These are phyloP conservation scores for Smittium mucronatum DNA, from an alignment of 371 early-diverging fungal genomes.

Conservation along the genomic window DNA sequence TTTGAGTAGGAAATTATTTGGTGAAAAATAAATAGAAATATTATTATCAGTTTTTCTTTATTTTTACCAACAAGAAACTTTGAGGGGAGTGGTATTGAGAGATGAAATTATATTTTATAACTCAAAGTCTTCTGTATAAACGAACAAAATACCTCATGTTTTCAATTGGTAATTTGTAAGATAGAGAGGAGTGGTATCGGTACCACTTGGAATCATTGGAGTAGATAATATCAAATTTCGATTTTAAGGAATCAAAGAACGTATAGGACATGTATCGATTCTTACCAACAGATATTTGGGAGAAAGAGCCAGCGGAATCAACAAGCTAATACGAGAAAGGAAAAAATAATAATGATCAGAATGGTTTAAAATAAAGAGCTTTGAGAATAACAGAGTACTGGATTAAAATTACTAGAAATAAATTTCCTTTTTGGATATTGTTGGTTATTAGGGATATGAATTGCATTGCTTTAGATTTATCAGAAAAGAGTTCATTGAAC, in stretches of 20 bases:
- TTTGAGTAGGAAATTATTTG: no score
- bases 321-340: constrained; percentile 57
- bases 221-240: constrained; percentile 45
- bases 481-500: constrained; percentile 71
- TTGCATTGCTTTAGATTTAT: constrained; percentile 57
- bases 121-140: constrained; percentile 43
- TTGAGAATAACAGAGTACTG: no score
- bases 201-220: constrained; percentile 72
- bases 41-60: no score
- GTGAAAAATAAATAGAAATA: no score
- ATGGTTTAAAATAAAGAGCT: no score
- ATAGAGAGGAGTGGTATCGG: constrained; percentile 50
- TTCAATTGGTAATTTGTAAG: constrained; percentile 64
- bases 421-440: constrained; percentile 48
- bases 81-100: no score
- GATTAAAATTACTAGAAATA: constrained; percentile 62
- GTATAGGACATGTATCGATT: constrained; percentile 74
- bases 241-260: constrained; percentile 66
- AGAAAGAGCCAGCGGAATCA: constrained; percentile 90
- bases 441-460: constrained; percentile 53
- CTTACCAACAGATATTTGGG: constrained; percentile 60
- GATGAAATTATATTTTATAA: no score
- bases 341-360: no score
- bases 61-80: no score
- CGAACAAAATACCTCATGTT: constrained; percentile 86